These are phyloP conservation scores for Cyanophora paradoxa DNA, from an alignment of 78 protist species.

Conservation along the genomic window DNA sequence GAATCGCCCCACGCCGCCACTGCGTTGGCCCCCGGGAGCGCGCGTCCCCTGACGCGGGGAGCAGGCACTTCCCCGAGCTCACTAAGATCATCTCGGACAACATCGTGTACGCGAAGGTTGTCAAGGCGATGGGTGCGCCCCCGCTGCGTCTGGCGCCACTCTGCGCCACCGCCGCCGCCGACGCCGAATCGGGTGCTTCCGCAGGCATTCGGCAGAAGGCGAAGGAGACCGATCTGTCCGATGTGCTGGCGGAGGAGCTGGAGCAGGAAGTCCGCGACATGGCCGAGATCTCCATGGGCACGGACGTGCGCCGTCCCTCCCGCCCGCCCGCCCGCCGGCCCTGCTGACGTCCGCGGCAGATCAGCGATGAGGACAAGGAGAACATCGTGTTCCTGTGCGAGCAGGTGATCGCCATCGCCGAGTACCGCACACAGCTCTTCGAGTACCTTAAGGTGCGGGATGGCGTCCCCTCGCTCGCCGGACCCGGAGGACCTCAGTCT, in stretches of 20 bases:
- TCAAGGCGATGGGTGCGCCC: constrained; percentile 57
- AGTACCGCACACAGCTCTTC: constrained; percentile 79
- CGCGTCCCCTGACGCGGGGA: no score
- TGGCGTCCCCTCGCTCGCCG: constrained; percentile 18
- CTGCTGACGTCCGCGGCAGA: background rate
- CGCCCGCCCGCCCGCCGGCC: background rate
- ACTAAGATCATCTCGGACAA: constrained; percentile 78
- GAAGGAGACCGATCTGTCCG: constrained; percentile 72
- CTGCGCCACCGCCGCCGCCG: no score
- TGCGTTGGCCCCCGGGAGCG: no score
- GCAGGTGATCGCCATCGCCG: constrained; percentile 70
- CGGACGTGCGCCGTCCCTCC: constrained; percentile 18
- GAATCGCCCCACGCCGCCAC: background rate
- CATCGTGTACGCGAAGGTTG: constrained; percentile 61
- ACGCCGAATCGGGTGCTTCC: no score
- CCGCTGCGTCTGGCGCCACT: no score
- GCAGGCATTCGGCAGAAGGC: no score
- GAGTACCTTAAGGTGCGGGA: constrained; percentile 75
- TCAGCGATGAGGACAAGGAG: constrained; percentile 71
- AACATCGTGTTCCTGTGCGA: constrained; percentile 83
- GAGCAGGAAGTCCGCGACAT: constrained; percentile 55
- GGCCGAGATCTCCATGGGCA: constrained; percentile 80
- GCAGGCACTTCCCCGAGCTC: constrained; percentile 93
- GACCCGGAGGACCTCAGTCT: no score
- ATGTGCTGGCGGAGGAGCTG: constrained; percentile 72